phyloP scores from a whole-genome alignment of 1,284 basidiomycete species.

The Pyrrhoderma noxium region DNA sequence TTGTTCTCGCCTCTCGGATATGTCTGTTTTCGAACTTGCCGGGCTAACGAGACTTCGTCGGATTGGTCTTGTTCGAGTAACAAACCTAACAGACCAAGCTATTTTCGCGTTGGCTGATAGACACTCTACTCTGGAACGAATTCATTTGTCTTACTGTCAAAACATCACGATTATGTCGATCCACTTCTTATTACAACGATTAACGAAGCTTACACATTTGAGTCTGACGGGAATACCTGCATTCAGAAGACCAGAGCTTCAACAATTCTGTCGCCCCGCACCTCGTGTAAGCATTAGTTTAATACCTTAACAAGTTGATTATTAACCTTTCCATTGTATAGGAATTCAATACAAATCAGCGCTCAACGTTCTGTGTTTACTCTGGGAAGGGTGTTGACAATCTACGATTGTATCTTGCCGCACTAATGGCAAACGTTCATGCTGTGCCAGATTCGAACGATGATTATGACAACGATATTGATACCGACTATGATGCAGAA shows the following conservation, averaged over 20 bases:
- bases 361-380: conserved; percentile 94
- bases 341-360: conserved; percentile 91
- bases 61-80: conserved; percentile 91
- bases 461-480: conserved; percentile 37
- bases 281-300: conserved; percentile 59
- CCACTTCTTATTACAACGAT: conserved; percentile 81
- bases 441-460: conserved; percentile 27
- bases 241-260: conserved; percentile 81
- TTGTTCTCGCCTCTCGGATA: conserved; percentile 85
- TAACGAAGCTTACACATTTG: conserved; percentile 88
- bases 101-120: conserved; percentile 82
- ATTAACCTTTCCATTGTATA: conserved; percentile 28
- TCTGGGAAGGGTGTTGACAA: conserved; percentile 87
- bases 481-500: conserved; percentile 69
- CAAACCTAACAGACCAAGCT: conserved; percentile 89
- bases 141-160: conserved; percentile 97
- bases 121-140: conserved; percentile 83
- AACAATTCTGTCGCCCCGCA: conserved; percentile 84
- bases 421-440: conserved; percentile 59
- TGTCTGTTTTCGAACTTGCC: conserved; percentile 89
- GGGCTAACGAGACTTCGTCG: conserved; percentile 86
- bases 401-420: conserved; percentile 72
- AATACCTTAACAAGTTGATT: not conserved
- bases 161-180: conserved; percentile 90
- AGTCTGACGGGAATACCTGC: conserved; percentile 94